Conservation (phyloP, 148 eudicot genomes). For the Salicornia ramosissima region DNA sequence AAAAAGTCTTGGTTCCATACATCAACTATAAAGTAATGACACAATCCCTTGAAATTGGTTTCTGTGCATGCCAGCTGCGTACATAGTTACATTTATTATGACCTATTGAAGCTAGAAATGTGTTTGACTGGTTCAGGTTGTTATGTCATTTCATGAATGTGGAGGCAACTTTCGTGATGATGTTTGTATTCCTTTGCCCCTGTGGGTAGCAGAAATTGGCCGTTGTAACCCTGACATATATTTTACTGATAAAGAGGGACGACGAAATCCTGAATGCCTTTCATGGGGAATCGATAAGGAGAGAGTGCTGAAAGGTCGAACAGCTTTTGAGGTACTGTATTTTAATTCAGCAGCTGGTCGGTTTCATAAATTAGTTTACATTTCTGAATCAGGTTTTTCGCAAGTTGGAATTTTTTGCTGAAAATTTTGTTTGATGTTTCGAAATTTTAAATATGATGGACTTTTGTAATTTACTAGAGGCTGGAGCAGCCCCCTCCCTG, state of each 20-base stretch:
- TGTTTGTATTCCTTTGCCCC: slow-evolving; percentile 88
- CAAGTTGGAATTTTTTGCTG: not conserved
- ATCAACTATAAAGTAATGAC: not conserved
- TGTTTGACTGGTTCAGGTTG: slow-evolving; percentile 44
- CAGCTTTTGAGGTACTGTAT: slow-evolving; percentile 75
- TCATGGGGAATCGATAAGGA: slow-evolving; percentile 97
- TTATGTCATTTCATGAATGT: slow-evolving; percentile 95
- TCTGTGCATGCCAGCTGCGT: no score
- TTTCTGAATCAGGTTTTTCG: not conserved
- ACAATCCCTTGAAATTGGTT: not conserved
- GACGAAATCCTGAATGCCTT: slow-evolving; percentile 88
- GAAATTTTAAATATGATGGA: not conserved
- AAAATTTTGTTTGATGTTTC: not conserved
- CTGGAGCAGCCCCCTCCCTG: not conserved
- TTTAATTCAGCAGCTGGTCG: not conserved
- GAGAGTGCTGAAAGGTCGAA: slow-evolving; percentile 83
- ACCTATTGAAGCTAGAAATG: slow-evolving; percentile 6
- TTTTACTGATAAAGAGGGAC: slow-evolving; percentile 88
- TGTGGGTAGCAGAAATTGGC: slow-evolving; percentile 89
- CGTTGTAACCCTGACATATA: slow-evolving; percentile 76
- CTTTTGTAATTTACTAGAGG: not conserved
- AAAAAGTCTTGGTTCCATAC: not conserved
- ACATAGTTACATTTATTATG: no score
- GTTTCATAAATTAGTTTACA: not conserved
- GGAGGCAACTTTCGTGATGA: slow-evolving; percentile 92